phyloP scores from a whole-genome alignment of 148 eudicot species.

The Limonium bicolor region DNA sequence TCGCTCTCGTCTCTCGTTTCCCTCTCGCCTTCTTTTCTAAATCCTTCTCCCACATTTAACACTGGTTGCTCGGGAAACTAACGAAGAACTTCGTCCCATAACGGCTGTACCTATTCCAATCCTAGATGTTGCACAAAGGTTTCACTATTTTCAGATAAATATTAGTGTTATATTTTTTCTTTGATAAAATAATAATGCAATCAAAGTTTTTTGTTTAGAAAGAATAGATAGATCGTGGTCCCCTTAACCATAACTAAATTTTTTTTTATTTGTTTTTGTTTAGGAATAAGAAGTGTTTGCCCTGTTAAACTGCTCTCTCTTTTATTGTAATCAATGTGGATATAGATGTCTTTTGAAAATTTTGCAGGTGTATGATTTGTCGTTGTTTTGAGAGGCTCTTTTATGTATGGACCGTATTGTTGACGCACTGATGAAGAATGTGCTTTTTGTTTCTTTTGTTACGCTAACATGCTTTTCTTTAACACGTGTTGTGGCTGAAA shows the following conservation, averaged over 20 bases:
- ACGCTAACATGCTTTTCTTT: conserved; percentile 53
- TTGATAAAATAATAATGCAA: no score
- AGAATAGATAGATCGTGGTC: no score
- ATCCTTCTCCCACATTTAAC: neutral
- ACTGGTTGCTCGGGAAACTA: conserved; percentile 94
- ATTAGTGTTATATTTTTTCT: no score
- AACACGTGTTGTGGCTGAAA: neutral
- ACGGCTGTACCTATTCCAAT: conserved; percentile 69
- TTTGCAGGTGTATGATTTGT: neutral
- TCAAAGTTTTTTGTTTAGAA: no score
- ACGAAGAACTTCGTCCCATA: conserved; percentile 80
- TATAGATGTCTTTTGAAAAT: no score
- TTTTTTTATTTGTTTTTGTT: no score
- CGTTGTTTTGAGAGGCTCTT: conserved; percentile 41
- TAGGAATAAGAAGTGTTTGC: conserved; percentile 68
- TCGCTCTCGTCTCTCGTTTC: no score
- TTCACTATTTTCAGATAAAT: conserved; percentile 1
- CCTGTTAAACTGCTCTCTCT: no score
- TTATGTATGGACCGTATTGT: conserved; percentile 64
- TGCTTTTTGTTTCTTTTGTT: conserved; percentile 84
- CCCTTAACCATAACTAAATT: no score
- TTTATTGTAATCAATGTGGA: no score
- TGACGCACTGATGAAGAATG: conserved; percentile 75
- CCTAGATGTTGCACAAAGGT: conserved; percentile 83
- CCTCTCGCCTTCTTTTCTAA: no score